Base-by-base conservation (phyloP, 495 filamentous ascomycete genomes). In the Penicillium riverlandense region DNA sequence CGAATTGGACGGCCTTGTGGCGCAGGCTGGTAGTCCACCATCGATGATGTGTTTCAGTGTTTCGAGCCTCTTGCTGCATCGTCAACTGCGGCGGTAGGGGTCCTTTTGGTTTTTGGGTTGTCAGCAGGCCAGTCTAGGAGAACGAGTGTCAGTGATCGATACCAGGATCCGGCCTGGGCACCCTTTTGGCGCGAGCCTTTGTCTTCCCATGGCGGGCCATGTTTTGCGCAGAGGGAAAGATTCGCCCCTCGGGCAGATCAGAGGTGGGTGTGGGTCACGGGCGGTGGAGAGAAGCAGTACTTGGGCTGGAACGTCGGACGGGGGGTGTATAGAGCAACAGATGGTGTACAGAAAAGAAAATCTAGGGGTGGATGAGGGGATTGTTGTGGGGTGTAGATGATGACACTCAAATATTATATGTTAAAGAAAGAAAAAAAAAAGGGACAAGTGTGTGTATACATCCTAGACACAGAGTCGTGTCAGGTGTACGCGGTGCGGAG, bases 61-160 rank as follows among this genome's bases (percentile, higher is more conserved):
- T 84, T 38, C 78, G 79, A 45, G 86, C 89, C 65, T 88, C 88
- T 43, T 92, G 82, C 40, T 73, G 70, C 67, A 94, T 73, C 0
- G 83, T 81, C 47, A 85, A 78, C 9, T 50, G 52, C 29, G 44
- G 50, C 49, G 43, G 43, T 46, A 46, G 46, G 43, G 33, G 41
- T 40, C 48, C 45, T 55, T 35, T 3, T 13, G 22, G 35, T 13
- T 5, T 37, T 44, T 35, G 45, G 47, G 11, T 45, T 7, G 32
- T 22, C 22, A 22, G 22, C 22, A 22, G 22, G 22, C 22, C 22
- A 22, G 22, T 22, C 22, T 4, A 22, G 4, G 22, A 22, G 22
- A 22, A 0, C 4, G 4, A 6, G 22, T 22, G 22, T 22, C 22
- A 22, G 22, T 22, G 4, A 4, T 6, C 4, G 2, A 22, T 22